A percentile compares a stretch with the other conserved stretches of the same genome.
phyloP scores from a whole-genome alignment of 495 filamentous ascomycete species.

The Filosporella fistucella region DNA sequence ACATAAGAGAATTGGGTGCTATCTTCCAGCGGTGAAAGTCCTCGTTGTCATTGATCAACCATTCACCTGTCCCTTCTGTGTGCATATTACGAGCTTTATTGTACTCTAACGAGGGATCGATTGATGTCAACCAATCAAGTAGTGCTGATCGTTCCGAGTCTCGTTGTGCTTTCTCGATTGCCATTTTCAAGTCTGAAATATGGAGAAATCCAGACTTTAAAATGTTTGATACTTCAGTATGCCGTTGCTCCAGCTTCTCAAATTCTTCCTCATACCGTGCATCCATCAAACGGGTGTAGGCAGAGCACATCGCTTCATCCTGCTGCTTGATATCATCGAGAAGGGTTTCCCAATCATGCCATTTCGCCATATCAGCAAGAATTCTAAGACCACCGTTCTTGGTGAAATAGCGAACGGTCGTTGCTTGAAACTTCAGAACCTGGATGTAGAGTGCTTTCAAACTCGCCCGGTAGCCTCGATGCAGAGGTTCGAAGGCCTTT shows the following conservation, averaged over 20 bases:
- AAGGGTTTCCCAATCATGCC: conserved; percentile 16
- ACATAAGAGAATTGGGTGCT: conserved; percentile 20
- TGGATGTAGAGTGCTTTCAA: conserved; percentile 16
- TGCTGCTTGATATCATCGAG: conserved; percentile 4
- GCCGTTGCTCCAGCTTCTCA: not conserved
- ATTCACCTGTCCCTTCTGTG: conserved; percentile 21
- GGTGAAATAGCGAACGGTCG: conserved; percentile 2
- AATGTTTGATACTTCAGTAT: not conserved
- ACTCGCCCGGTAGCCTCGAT: conserved; percentile 5
- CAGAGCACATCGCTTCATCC: not conserved
- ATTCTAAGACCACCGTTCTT: conserved; percentile 2
- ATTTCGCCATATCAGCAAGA: conserved; percentile 8
- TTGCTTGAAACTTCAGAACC: conserved; percentile 19
- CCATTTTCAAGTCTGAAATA: conserved; percentile 1
- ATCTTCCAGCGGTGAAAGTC: conserved; percentile 24
- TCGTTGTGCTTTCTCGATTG: not conserved
- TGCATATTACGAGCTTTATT: conserved; percentile 13
- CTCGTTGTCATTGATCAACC: conserved; percentile 24
- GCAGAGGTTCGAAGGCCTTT: not conserved
- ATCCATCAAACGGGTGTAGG: conserved; percentile 5
- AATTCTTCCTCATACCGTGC: not conserved
- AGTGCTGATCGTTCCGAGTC: not conserved
- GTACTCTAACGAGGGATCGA: conserved; percentile 23
- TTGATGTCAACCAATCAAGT: conserved; percentile 20
- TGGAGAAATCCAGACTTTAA: not conserved